phyloP scores from a whole-genome alignment of 2,329 filamentous ascomycete species.

The Aspergillus persii region DNA sequence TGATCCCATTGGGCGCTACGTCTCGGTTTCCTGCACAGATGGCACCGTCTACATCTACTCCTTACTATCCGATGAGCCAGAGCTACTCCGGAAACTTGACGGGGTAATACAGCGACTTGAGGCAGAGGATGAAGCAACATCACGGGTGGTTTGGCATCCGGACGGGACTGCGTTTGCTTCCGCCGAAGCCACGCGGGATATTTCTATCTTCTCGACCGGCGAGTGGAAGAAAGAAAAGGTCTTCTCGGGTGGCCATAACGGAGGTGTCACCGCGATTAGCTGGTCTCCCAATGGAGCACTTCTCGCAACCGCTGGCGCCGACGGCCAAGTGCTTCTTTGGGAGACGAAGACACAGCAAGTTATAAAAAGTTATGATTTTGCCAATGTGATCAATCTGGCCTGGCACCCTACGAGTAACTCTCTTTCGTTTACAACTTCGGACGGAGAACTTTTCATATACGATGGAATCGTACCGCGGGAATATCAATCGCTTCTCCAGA shows the following conservation, averaged over 20 bases:
- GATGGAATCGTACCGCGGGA: slow-evolving; percentile 55
- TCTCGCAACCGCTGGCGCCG: slow-evolving; percentile 62
- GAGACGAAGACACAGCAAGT: slow-evolving; percentile 83
- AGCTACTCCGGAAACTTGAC: slow-evolving; percentile 79
- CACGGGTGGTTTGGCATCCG: slow-evolving; percentile 83
- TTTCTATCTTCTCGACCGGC: slow-evolving; percentile 80
- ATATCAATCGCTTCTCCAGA: slow-evolving; percentile 48
- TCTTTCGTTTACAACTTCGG: slow-evolving; percentile 84
- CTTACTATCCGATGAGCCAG: slow-evolving; percentile 71
- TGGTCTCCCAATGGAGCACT: slow-evolving; percentile 96
- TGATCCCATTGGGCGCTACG: slow-evolving; percentile 71
- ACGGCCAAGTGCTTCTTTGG: slow-evolving; percentile 65
- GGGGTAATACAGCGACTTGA: slow-evolving; percentile 80
- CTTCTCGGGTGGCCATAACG: slow-evolving; percentile 76
- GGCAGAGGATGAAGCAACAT: slow-evolving; percentile 71
- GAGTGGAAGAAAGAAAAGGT: slow-evolving; percentile 84
- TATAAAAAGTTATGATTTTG: slow-evolving; percentile 72
- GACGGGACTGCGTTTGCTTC: slow-evolving; percentile 89
- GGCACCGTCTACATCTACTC: slow-evolving; percentile 90
- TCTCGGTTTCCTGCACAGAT: slow-evolving; percentile 82
- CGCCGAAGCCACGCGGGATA: slow-evolving; percentile 75
- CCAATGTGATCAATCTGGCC: slow-evolving; percentile 77
- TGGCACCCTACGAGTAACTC: slow-evolving; percentile 93
- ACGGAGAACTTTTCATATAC: slow-evolving; percentile 91
- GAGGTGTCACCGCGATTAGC: slow-evolving; percentile 78